Evolutionary conservation across 768 basidiomycete genomes (phyloP), one percentile per base, ranked within the genome.

Genomic region (Phanerochaete carnosa): DNA sequence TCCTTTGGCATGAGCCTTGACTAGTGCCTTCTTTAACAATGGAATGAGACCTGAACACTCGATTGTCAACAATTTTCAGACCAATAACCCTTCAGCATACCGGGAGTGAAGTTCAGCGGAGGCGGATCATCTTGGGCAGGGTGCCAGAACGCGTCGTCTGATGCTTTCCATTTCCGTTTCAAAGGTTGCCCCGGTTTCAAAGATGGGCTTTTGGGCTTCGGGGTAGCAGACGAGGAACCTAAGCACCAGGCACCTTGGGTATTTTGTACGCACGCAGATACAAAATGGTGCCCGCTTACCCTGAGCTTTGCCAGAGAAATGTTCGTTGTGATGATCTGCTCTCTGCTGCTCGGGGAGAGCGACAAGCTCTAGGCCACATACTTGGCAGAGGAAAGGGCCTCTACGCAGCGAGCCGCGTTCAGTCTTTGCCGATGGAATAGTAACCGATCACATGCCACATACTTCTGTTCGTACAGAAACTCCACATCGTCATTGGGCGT

Each of bases 61-160:
- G 46, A 29, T 57, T 16, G 32, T 29, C 45, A 12, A 26, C 23
- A 37, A 29, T 50, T 16, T 11, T 30, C 30, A 54, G 49, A 33
- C 32, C 35, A 23, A 9, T 22, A 28, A n/a, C 56, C 29, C 26
- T 25, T 52, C 43, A 9, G 39, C 63, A 46, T 68, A 87, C 90
- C 87, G 53, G 90, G 90, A 0, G 83, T 83, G 67, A 79, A 88
- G 65, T 87, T 89, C 3, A 63, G 58, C 8, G 82, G 82, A 11
- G 89, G 87, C 2, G 75, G 58, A 2, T 58, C 68, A 1, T 69
- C 60, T 59, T 77, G 75, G 4, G 82, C 63, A 15, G 83, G 71
- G 69, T 85, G 76, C 92, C 92, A 94, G 69, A 92, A 92, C 2
- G 73, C 59, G 62, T 90, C 88, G 45, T 47, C 23, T 2, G 33